phyloP scores from a whole-genome alignment of 179 eudicot species.

The Nepenthes alata region DNA sequence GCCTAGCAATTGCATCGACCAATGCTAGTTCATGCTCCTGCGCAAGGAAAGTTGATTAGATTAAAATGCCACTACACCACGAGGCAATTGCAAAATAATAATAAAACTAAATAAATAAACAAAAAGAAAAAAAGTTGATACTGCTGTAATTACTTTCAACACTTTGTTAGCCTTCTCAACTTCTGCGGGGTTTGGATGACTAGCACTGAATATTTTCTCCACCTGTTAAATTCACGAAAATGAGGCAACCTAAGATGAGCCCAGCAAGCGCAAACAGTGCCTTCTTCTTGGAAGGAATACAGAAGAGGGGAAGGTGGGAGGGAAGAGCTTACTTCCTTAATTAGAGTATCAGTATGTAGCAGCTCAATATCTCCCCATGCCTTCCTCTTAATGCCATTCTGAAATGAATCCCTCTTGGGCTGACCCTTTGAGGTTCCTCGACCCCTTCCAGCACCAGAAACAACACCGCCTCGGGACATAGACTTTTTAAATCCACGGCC shows the following conservation, averaged over 20 bases:
- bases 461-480: slow-evolving; percentile 34
- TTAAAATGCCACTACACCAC: not conserved
- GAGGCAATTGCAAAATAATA: no score
- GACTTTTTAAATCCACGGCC: slow-evolving; percentile 49
- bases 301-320: not conserved
- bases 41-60: not conserved
- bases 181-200: slow-evolving; percentile 59
- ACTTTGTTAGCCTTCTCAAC: slow-evolving; percentile 81
- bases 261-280: not conserved
- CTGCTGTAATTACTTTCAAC: slow-evolving; percentile 41
- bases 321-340: slow-evolving; percentile 44
- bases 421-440: slow-evolving; percentile 39
- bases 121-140: not conserved
- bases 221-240: slow-evolving; percentile 31
- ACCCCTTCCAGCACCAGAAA: slow-evolving; percentile 40
- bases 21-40: slow-evolving; percentile 66
- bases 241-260: not conserved
- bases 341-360: slow-evolving; percentile 59
- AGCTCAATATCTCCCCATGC: slow-evolving; percentile 49
- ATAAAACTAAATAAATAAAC: not conserved
- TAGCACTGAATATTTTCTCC: slow-evolving; percentile 63
- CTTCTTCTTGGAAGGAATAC: not conserved
- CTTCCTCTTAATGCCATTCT: slow-evolving; percentile 41
- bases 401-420: slow-evolving; percentile 25
- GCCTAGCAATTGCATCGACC: slow-evolving; percentile 50